phyloP scores from a whole-genome alignment of 31 red algal genomes.

The Asparagopsis taxiformis region DNA sequence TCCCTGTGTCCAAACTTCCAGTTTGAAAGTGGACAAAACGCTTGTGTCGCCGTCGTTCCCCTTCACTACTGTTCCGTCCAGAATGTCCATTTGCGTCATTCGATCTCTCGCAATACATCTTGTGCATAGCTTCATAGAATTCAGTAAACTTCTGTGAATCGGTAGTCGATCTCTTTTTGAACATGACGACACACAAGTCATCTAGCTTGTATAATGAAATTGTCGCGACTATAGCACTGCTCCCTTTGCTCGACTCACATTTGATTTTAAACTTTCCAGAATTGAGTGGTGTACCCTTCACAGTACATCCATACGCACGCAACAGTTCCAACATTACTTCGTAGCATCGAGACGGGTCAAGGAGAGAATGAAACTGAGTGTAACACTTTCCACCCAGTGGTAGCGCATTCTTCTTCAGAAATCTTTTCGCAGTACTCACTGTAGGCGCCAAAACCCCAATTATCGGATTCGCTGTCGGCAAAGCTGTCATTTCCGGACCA shows the following conservation, averaged over 20 bases:
- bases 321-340: neutral
- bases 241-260: no score
- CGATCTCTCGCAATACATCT: conserved; percentile 4
- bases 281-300: no score
- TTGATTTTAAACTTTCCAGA: no score
- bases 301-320: neutral
- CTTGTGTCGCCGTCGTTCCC: no score
- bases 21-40: no score
- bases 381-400: neutral
- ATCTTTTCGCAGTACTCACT: neutral
- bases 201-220: neutral
- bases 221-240: no score
- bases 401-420: neutral
- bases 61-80: no score
- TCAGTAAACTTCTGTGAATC: neutral
- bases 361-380: neutral
- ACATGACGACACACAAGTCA: conserved; percentile 1
- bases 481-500: neutral
- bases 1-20: no score
- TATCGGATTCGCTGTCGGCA: neutral
- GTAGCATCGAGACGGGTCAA: neutral
- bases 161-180: neutral
- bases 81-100: neutral
- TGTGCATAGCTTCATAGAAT: neutral
- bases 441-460: neutral